Conservation (phyloP, 1,139 yeast genomes). For the Saccharomycopsis hybrid region DNA sequence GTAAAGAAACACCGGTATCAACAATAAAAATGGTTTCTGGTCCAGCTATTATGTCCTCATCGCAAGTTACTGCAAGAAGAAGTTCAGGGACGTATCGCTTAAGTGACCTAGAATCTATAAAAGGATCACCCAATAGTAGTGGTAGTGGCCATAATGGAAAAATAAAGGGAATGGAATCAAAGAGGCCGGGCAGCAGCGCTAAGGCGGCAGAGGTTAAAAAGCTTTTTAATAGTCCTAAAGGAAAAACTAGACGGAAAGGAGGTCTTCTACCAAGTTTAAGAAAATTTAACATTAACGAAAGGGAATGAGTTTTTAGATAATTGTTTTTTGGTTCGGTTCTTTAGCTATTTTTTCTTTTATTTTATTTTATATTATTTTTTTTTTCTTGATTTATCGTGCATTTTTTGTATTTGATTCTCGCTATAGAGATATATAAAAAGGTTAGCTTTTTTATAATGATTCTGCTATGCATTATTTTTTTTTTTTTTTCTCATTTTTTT, state of each 20-base stretch:
- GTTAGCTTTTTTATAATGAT: neutral
- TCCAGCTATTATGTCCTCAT: neutral
- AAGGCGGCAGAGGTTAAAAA: conserved; percentile 10
- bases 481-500: neutral
- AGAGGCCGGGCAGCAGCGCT: neutral
- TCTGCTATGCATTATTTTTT: neutral
- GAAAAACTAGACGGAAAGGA: conserved; percentile 7
- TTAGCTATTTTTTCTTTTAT: neutral
- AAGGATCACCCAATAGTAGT: conserved; percentile 14
- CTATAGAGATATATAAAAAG: no score
- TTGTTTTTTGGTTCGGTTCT: neutral
- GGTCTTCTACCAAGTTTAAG: conserved; percentile 20
- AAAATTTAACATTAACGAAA: conserved; percentile 11
- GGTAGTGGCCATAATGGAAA: neutral
- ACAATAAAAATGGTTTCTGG: neutral
- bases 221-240: conserved; percentile 13
- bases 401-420: no score
- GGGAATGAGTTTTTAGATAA: no score
- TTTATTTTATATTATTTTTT: no score
- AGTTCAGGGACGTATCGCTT: no score
- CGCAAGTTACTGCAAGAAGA: no score
- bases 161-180: neutral
- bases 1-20: neutral
- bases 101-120: conserved; percentile 10
- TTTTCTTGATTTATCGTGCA: no score